Percentiles rank a stretch among this genome's conserved stretches.
These are phyloP conservation scores for Agrocybe chaxingu DNA, from an alignment of 768 basidiomycete genomes.

Conservation along the genomic window DNA sequence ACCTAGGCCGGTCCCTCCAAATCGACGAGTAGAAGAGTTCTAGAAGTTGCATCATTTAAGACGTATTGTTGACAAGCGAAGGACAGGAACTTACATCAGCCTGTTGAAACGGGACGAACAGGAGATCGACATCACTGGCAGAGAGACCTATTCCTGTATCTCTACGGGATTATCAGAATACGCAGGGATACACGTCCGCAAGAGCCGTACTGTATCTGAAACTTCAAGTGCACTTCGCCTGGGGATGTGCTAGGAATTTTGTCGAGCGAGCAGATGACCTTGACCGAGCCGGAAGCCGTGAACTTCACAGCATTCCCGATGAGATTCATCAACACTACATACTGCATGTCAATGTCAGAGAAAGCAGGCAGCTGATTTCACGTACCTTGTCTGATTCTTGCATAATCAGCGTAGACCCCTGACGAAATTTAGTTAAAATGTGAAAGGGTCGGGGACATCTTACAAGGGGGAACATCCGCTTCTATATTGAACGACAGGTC, in stretches of 20 bases:
- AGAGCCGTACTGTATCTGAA: conserved; percentile 55
- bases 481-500: conserved; percentile 74
- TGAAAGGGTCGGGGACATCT: conserved; percentile 11
- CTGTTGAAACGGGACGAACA: conserved; percentile 77
- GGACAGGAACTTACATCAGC: conserved; percentile 44
- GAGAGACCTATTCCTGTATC: conserved; percentile 75
- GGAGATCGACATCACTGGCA: conserved; percentile 58
- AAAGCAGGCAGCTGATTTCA: not conserved
- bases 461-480: conserved; percentile 62
- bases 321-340: conserved; percentile 68
- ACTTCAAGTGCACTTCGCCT: conserved; percentile 54
- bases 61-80: not conserved
- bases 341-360: conserved; percentile 2
- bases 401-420: conserved; percentile 75
- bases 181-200: not conserved
- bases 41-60: conserved; percentile 10
- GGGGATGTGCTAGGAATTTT: conserved; percentile 24
- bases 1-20: conserved; percentile 77
- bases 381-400: conserved; percentile 68
- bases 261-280: conserved; percentile 59
- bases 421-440: not conserved
- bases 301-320: conserved; percentile 80
- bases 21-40: conserved; percentile 72
- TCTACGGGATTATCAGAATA: conserved; percentile 25
- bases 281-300: conserved; percentile 60